These are phyloP conservation scores for Sungouiozyma ichnusensis DNA, from an alignment of 805 yeast species.

Conservation along the genomic window DNA sequence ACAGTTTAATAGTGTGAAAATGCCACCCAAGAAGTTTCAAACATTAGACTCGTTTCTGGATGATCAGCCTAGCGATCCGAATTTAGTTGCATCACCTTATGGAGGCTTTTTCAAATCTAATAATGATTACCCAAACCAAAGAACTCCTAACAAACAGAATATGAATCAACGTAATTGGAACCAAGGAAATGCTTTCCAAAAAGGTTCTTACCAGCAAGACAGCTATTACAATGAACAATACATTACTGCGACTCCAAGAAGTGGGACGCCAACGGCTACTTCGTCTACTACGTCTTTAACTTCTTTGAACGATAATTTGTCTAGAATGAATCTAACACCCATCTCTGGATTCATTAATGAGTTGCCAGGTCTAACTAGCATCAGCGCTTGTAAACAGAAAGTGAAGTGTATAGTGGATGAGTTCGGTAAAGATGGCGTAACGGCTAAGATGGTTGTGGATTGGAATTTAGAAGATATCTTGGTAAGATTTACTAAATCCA, in stretches of 20 bases:
- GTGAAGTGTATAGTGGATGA: conserved; percentile 35
- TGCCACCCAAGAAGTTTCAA: conserved; percentile 14
- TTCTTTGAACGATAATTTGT: conserved; percentile 60
- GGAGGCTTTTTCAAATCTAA: conserved; percentile 26
- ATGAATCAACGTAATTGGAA: conserved; percentile 8
- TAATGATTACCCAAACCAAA: conserved; percentile 17
- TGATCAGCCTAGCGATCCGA: conserved; percentile 24
- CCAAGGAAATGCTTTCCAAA: conserved; percentile 9
- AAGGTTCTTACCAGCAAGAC: conserved; percentile 6
- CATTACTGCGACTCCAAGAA: conserved; percentile 27
- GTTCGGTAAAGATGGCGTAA: conserved; percentile 30
- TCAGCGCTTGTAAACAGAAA: conserved; percentile 30
- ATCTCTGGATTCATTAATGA: conserved; percentile 42
- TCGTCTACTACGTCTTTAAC: conserved; percentile 67
- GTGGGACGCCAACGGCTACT: conserved; percentile 31
- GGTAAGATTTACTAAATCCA: conserved; percentile 58
- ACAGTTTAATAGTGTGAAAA: not conserved
- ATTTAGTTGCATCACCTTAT: conserved; percentile 23
- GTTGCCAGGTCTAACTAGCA: conserved; percentile 24
- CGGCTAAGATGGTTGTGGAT: conserved; percentile 36
- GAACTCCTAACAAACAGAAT: conserved; percentile 9
- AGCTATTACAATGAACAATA: conserved; percentile 2
- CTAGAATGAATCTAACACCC: conserved; percentile 56
- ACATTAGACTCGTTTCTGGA: conserved; percentile 22
- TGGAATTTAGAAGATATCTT: conserved; percentile 60